Evolutionary conservation across 352 stramenopile species (phyloP).

Genomic region (Phytophthora pini): DNA sequence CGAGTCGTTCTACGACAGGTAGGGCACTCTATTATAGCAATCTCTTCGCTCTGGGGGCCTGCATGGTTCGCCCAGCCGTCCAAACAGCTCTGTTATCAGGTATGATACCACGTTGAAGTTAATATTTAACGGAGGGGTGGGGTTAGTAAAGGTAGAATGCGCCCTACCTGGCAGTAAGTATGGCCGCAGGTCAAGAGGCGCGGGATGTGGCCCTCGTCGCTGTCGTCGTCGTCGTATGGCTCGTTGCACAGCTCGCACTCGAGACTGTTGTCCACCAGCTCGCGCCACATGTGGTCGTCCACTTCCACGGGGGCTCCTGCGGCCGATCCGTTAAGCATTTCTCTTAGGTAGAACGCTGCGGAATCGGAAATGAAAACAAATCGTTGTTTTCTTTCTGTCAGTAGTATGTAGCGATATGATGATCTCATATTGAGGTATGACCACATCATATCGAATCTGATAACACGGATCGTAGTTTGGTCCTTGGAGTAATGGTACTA

Average conservation of each 20-base stretch:
- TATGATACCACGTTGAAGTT: constrained; percentile 10
- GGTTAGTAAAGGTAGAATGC: constrained; percentile 8
- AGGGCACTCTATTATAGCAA: constrained; percentile 67
- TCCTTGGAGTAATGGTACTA: too few relatives aligned
- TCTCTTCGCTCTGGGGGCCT: constrained; percentile 23
- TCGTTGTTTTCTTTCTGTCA: constrained; percentile 5
- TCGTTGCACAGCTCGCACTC: constrained; percentile 90
- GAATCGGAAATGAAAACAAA: constrained; percentile 27
- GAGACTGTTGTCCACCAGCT: constrained; percentile 79
- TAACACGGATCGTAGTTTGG: not conserved
- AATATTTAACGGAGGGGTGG: constrained; percentile 4
- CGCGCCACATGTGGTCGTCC: constrained; percentile 74
- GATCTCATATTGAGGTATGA: constrained; percentile 8
- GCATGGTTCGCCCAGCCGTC: constrained; percentile 60
- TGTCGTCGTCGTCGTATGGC: constrained; percentile 74
- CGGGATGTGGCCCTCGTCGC: constrained; percentile 66
- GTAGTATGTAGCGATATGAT: constrained; percentile 21
- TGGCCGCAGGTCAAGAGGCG: constrained; percentile 79
- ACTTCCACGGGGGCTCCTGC: constrained; percentile 27
- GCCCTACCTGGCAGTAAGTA: constrained; percentile 81
- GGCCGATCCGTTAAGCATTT: constrained; percentile 22
- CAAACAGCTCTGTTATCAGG: constrained; percentile 54
- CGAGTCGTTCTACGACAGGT: constrained; percentile 70
- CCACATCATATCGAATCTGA: constrained; percentile 16
- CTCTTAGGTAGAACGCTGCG: constrained; percentile 11